These are phyloP conservation scores for Silene noctiflora DNA, from an alignment of 179 eudicot genomes.

Conservation along the genomic window DNA sequence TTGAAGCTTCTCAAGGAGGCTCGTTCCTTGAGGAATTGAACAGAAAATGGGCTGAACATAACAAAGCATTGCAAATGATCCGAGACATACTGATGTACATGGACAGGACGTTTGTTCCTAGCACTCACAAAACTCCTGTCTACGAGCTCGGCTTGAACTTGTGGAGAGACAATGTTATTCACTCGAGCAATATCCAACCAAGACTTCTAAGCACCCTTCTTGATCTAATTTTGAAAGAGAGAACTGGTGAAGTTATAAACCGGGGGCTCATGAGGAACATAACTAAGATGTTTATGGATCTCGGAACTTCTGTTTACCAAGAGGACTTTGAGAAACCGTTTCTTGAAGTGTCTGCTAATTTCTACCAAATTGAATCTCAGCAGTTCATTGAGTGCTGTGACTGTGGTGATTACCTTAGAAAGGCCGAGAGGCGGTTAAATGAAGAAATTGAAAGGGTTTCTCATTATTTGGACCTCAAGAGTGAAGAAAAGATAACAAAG, in stretches of 20 bases:
- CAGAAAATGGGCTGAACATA: slow-evolving; percentile 80
- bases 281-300: slow-evolving; percentile 80
- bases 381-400: slow-evolving; percentile 84
- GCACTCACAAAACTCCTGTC: slow-evolving; percentile 75
- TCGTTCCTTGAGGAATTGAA: slow-evolving; percentile 84
- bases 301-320: slow-evolving; percentile 77
- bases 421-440: slow-evolving; percentile 77
- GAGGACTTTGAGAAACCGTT: slow-evolving; percentile 88
- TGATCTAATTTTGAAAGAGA: slow-evolving; percentile 59
- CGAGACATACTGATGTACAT: slow-evolving; percentile 93
- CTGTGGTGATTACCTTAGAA: slow-evolving; percentile 81
- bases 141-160: slow-evolving; percentile 86
- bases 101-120: slow-evolving; percentile 86
- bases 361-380: slow-evolving; percentile 77
- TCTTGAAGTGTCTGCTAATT: slow-evolving; percentile 72
- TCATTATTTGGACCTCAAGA: slow-evolving; percentile 70
- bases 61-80: slow-evolving; percentile 90
- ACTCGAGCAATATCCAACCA: slow-evolving; percentile 53
- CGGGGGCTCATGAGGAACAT: slow-evolving; percentile 79
- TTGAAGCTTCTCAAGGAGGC: slow-evolving; percentile 78
- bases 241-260: slow-evolving; percentile 75
- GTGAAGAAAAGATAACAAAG: slow-evolving; percentile 73
- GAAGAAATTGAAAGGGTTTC: slow-evolving; percentile 93
- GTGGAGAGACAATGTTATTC: slow-evolving; percentile 81
- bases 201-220: slow-evolving; percentile 70